Evolutionary conservation across 805 yeast genomes (phyloP).

Genomic region (Metschnikowia rubicola): DNA sequence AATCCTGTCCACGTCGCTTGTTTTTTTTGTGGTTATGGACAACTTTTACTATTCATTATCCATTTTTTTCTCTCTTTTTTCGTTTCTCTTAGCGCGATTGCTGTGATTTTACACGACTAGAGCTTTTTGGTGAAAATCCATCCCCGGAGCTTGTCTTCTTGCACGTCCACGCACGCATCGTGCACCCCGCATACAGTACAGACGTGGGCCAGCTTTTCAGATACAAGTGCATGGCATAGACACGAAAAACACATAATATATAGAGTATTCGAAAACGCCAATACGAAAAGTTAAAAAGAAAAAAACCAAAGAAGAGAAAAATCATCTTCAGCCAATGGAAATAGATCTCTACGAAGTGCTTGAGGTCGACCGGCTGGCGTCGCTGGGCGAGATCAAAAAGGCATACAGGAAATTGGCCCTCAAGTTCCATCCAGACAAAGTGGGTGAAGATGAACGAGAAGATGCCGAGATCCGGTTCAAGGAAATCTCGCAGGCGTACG

Average conservation of each 20-base stretch:
- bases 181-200: constrained; percentile 4
- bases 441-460: constrained; percentile 58
- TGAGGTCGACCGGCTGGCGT: constrained; percentile 65
- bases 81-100: not conserved
- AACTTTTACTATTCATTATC: not conserved
- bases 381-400: constrained; percentile 68
- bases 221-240: constrained; percentile 1
- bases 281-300: not conserved
- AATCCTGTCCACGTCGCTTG: constrained; percentile 25
- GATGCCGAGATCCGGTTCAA: constrained; percentile 78
- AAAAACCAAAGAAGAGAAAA: not conserved
- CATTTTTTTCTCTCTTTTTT: not conserved
- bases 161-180: not conserved
- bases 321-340: constrained; percentile 5
- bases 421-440: constrained; percentile 86
- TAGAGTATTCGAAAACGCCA: not conserved
- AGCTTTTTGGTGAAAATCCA: too few species aligned
- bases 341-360: constrained; percentile 57
- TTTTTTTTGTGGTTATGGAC: constrained; percentile 5
- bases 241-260: too few species aligned
- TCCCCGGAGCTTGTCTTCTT: too few species aligned
- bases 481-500: constrained; percentile 83
- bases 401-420: constrained; percentile 86
- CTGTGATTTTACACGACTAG: too few species aligned
- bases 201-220: constrained; percentile 1